Evolutionary conservation across 2,329 filamentous ascomycete genomes (phyloP).

Genomic region (Lasiodiplodia sp.): DNA sequence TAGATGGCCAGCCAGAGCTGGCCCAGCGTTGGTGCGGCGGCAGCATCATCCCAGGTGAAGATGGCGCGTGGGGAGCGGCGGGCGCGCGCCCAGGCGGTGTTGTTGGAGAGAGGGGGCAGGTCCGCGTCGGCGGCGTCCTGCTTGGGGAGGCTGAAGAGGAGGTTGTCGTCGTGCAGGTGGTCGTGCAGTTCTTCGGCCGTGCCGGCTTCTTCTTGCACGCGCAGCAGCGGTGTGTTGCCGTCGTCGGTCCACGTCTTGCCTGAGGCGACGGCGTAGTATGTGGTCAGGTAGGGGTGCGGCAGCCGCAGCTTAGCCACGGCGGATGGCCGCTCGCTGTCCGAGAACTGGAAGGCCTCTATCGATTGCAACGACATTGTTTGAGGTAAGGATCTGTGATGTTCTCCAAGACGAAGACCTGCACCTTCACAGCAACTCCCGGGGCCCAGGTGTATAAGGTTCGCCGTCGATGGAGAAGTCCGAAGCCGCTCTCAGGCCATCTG

Average conservation of each 20-base stretch:
- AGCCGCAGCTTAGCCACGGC: conserved; percentile 1
- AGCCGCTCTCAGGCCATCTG: background rate
- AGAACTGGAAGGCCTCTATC: conserved; percentile 10
- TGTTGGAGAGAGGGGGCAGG: conserved; percentile 43
- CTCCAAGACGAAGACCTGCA: background rate
- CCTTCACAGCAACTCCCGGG: background rate
- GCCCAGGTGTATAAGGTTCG: background rate
- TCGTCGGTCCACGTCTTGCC: background rate
- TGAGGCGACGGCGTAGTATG: conserved; percentile 33
- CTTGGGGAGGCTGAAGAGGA: conserved; percentile 38
- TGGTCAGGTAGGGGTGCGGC: conserved; percentile 48
- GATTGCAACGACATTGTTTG: conserved; percentile 3
- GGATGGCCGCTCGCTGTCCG: conserved; percentile 4
- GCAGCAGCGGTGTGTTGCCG: background rate
- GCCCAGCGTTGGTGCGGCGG: conserved; percentile 48
- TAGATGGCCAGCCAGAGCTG: conserved; percentile 59
- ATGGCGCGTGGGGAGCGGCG: conserved; percentile 52
- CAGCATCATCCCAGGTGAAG: conserved; percentile 51
- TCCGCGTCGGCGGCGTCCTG: conserved; percentile 29
- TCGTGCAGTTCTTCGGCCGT: conserved; percentile 37
- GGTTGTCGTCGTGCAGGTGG: conserved; percentile 39
- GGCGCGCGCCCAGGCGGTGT: conserved; percentile 54
- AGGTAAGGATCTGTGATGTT: background rate
- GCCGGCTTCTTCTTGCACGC: background rate
- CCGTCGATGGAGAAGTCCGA: background rate